Evolutionary conservation across 2,329 filamentous ascomycete species (phyloP).

Genomic region (Colletotrichum lupini): DNA sequence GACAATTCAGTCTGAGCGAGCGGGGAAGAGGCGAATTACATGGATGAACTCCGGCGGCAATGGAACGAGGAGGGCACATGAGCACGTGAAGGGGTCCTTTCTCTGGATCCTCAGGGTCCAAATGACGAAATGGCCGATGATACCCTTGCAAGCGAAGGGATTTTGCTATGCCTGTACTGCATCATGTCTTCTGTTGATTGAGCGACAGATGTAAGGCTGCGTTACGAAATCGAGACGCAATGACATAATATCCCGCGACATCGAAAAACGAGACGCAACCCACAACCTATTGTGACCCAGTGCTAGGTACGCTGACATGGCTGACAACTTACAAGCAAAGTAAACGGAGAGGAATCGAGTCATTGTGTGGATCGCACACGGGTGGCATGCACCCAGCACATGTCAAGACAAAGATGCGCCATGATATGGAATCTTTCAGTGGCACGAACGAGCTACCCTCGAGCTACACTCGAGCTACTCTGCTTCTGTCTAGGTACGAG

Average conservation of each 20-base stretch:
- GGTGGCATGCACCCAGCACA: constrained; percentile 12
- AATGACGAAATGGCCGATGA: constrained; percentile 29
- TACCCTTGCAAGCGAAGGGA: constrained; percentile 9
- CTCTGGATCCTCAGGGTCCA: constrained; percentile 29
- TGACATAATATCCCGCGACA: constrained; percentile 19
- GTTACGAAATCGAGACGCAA: constrained; percentile 5
- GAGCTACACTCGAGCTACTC: background rate
- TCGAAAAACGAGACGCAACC: background rate
- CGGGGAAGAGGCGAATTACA: constrained; percentile 17
- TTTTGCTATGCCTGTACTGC: background rate
- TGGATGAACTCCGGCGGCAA: background rate
- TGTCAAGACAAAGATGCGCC: constrained; percentile 17
- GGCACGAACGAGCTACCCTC: background rate
- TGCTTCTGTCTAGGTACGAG: background rate
- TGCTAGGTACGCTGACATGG: background rate
- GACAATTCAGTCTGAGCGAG: constrained; percentile 52
- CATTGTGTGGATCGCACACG: constrained; percentile 1
- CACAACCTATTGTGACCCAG: background rate
- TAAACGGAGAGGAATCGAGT: constrained; percentile 11
- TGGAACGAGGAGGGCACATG: background rate
- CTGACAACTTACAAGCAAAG: background rate
- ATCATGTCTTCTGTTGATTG: constrained; percentile 3
- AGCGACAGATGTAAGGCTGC: background rate
- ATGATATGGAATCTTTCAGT: constrained; percentile 3
- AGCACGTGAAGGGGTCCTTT: constrained; percentile 10